Conservation (phyloP, 768 basidiomycete species). For the Mycena chlorophos region DNA sequence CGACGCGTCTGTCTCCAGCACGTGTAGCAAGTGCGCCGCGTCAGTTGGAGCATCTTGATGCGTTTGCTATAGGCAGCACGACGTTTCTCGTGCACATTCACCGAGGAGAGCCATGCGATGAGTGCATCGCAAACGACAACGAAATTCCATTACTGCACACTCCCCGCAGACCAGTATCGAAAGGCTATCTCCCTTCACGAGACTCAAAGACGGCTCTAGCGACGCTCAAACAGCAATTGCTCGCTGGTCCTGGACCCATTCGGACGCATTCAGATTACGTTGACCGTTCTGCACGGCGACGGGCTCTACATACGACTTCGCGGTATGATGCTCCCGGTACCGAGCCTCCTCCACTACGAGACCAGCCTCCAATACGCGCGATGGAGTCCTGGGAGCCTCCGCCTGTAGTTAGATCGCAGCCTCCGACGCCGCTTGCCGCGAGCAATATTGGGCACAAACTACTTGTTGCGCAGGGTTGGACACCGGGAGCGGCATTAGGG, state of each 20-base stretch:
- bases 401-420: slow-evolving; percentile 33
- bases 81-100: slow-evolving; percentile 74
- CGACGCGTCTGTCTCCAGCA: slow-evolving; percentile 58
- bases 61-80: slow-evolving; percentile 67
- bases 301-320: slow-evolving; percentile 55
- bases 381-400: slow-evolving; percentile 25
- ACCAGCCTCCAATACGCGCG: slow-evolving; percentile 7
- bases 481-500: slow-evolving; percentile 62
- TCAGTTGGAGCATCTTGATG: slow-evolving; percentile 62
- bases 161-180: slow-evolving; percentile 22
- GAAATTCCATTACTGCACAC: slow-evolving; percentile 62
- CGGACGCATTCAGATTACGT: slow-evolving; percentile 42
- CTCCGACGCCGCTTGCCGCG: slow-evolving; percentile 50
- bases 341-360: slow-evolving; percentile 25
- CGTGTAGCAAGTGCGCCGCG: slow-evolving; percentile 70
- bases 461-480: slow-evolving; percentile 76
- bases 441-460: slow-evolving; percentile 69
- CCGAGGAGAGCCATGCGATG: slow-evolving; percentile 58
- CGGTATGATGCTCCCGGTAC: slow-evolving; percentile 53
- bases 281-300: slow-evolving; percentile 72
- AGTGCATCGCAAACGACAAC: slow-evolving; percentile 55
- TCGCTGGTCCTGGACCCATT: slow-evolving; percentile 39
- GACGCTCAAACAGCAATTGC: slow-evolving; percentile 62
- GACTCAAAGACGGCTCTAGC: slow-evolving; percentile 68
- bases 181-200: slow-evolving; percentile 29